Conservation (phyloP, 148 eudicot species). For the Silene latifolia region DNA sequence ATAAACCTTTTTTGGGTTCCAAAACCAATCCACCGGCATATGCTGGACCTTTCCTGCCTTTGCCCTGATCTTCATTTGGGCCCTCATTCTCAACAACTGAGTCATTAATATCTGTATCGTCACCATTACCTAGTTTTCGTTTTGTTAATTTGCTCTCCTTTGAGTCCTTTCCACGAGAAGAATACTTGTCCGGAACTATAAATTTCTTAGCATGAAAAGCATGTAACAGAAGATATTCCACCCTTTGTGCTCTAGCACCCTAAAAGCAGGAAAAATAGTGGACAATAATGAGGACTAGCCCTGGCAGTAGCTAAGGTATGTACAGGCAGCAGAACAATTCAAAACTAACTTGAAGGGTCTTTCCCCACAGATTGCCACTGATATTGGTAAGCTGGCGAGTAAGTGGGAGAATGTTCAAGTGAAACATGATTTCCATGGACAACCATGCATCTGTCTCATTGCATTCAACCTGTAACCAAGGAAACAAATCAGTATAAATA, state of each 20-base stretch:
- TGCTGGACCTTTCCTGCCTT: conserved; percentile 80
- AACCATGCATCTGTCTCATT: conserved; percentile 98
- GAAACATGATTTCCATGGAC: conserved; percentile 98
- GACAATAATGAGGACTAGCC: background rate
- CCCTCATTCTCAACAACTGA: conserved; percentile 47
- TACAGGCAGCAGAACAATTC: background rate
- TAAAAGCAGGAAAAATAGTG: conserved; percentile 30
- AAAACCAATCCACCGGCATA: conserved; percentile 95
- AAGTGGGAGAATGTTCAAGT: conserved; percentile 86
- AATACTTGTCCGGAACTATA: conserved; percentile 88
- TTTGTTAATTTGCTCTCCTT: conserved; percentile 56
- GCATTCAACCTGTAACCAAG: conserved; percentile 70
- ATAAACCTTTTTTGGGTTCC: conserved; percentile 96
- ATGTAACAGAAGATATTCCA: conserved; percentile 91
- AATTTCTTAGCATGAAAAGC: conserved; percentile 92
- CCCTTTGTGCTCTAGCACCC: conserved; percentile 99
- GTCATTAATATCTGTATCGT: conserved; percentile 38
- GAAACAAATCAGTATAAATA: background rate
- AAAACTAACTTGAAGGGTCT: conserved; percentile 83
- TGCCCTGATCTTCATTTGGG: conserved; percentile 43
- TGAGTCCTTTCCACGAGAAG: conserved; percentile 35
- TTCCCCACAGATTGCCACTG: conserved; percentile 99
- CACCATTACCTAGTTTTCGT: conserved; percentile 57
- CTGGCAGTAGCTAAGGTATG: conserved; percentile 1
- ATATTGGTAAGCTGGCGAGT: conserved; percentile 92